These are phyloP conservation scores for Leucosporidium creatinivorum DNA, from an alignment of 768 basidiomycete genomes.

Conservation along the genomic window DNA sequence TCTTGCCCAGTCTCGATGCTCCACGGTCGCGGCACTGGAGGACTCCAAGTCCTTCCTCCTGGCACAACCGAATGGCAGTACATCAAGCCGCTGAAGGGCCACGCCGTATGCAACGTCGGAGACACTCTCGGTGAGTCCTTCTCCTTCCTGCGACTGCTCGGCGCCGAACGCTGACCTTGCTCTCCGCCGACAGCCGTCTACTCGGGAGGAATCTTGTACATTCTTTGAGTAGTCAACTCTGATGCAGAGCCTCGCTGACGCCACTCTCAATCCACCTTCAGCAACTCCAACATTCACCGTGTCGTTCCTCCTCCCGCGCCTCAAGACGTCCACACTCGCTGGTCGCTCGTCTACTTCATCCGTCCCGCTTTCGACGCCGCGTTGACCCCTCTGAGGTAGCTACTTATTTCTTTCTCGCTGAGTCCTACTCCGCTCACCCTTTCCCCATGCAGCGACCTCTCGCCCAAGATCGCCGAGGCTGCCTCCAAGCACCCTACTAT, in stretches of 20 bases:
- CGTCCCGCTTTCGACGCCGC: conserved; percentile 21
- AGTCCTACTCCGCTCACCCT: too few species aligned
- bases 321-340: conserved; percentile 9
- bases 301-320: conserved; percentile 26
- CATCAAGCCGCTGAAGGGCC: conserved; percentile 20
- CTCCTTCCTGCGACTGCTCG: not conserved
- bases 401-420: not conserved
- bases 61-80: conserved; percentile 26
- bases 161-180: not conserved
- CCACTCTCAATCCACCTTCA: not conserved
- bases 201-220: conserved; percentile 22
- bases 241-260: too few species aligned
- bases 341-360: conserved; percentile 29
- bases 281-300: conserved; percentile 19
- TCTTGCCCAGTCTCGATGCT: conserved; percentile 21
- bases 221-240: too few species aligned
- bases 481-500: not conserved
- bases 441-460: not conserved
- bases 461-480: not conserved
- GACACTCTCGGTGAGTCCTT: conserved; percentile 14
- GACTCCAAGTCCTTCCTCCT: conserved; percentile 28
- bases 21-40: conserved; percentile 29
- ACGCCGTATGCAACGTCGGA: conserved; percentile 34
- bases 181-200: conserved; percentile 5
- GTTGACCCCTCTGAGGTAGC: conserved; percentile 5